Base-by-base conservation (phyloP, 352 stramenopile genomes). In the Thalassiosira exigua region DNA sequence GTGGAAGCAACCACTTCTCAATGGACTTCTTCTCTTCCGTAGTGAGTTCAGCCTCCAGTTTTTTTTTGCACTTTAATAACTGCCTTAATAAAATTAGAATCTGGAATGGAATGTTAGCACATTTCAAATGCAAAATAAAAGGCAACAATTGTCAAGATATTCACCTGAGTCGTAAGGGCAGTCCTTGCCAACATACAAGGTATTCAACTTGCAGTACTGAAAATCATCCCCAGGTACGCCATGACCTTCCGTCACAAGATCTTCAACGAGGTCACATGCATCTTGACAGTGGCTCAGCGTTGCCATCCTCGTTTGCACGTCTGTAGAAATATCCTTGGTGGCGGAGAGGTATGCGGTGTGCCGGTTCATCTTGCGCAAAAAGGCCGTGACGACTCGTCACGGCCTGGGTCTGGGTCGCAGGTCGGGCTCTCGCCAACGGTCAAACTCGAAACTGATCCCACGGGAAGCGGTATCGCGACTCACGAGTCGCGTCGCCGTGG, bases 141-240 rank as follows among this genome's bases (percentile, higher is more conserved):
- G n/a, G n/a, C n/a, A n/a, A n/a, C n/a, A n/a, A n/a, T n/a, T n/a
- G n/a, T n/a, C n/a, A n/a, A n/a, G n/a, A n/a, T 60, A 4, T 19
- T 11, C 9, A 60, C 33, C 52, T 9, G 52, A 60, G 22, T 29
- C 52, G 14, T 60, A 60, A 2, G 4, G 2, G 52, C 33, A 36
- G 22, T 26, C 52, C 17, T 36, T 7, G 32, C 14, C n/a, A 14
- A 60, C 21, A 19, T 33, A 36, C 3, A 19, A 5, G 22, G 11
- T 36, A 2, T 60, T 14, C 11, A 60, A 32, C 52, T 11, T n/a
- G 52, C 52, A 60, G 22, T 60, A 26, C 52, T 60, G 19, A 60
- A 60, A 60, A 26, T 60, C 52, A 60, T 60, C 24, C n/a, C 52
- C 9, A 26, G 26, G 3, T 26, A 36, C 22, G 4, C 52, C 52